Percentiles rank a stretch among this genome's conserved stretches.
phyloP scores from a whole-genome alignment of 1,139 yeast genomes.

The Zygosaccharomyces pseudobailii region DNA sequence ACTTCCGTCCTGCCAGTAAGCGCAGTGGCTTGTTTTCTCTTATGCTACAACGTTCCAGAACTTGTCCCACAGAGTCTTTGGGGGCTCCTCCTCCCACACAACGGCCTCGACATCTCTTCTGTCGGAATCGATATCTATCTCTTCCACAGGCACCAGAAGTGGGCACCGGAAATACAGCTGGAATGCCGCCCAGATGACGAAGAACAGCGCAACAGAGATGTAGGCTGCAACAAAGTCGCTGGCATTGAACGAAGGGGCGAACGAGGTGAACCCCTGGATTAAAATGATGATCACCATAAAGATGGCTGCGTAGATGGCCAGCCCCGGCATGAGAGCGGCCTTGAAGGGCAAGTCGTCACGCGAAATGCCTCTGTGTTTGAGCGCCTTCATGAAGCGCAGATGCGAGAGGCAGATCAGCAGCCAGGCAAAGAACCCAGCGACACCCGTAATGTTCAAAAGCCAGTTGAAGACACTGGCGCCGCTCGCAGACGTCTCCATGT shows the following conservation, averaged over 20 bases:
- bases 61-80: conserved; percentile 50
- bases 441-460: conserved; percentile 77
- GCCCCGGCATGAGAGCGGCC: conserved; percentile 59
- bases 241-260: conserved; percentile 40
- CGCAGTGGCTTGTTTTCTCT: background rate
- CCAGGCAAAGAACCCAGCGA: conserved; percentile 74
- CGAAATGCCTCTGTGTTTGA: conserved; percentile 54
- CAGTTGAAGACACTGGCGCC: conserved; percentile 75
- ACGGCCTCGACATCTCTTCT: conserved; percentile 53
- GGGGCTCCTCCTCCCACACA: conserved; percentile 47
- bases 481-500: conserved; percentile 51
- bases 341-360: conserved; percentile 66
- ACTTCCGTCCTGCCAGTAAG: no score
- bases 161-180: conserved; percentile 44
- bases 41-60: conserved; percentile 30
- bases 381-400: conserved; percentile 60
- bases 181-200: conserved; percentile 47
- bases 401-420: conserved; percentile 62
- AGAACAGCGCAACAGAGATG: conserved; percentile 55
- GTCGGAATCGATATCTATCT: conserved; percentile 59
- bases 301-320: conserved; percentile 50
- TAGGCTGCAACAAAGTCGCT: conserved; percentile 62
- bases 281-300: conserved; percentile 51
- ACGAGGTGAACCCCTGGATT: conserved; percentile 62
- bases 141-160: conserved; percentile 43